phyloP scores from a whole-genome alignment of 2,329 filamentous ascomycete species.

The Sporothrix luriei region DNA sequence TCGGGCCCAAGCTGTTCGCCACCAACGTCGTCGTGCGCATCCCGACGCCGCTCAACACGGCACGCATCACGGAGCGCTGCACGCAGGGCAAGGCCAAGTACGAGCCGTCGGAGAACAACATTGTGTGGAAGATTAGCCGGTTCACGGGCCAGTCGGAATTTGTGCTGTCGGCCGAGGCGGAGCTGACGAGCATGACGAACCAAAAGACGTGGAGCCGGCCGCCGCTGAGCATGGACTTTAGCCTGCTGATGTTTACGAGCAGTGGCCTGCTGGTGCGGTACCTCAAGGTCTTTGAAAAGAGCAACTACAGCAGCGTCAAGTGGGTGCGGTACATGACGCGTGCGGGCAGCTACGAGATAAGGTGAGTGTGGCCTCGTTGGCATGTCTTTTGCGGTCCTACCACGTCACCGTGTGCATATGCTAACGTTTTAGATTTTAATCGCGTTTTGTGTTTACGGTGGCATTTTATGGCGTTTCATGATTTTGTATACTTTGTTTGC shows the following conservation, averaged over 20 bases:
- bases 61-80: constrained; percentile 87
- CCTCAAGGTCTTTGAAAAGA: constrained; percentile 98
- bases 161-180: constrained; percentile 90
- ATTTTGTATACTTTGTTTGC: neutral
- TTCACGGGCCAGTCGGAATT: constrained; percentile 98
- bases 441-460: neutral
- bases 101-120: constrained; percentile 96
- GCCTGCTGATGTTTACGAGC: constrained; percentile 96
- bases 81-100: constrained; percentile 98
- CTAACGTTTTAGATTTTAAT: constrained; percentile 1
- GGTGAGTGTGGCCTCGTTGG: constrained; percentile 52
- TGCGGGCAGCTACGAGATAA: constrained; percentile 95
- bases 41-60: constrained; percentile 94
- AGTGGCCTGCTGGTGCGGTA: constrained; percentile 90
- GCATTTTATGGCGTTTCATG: constrained; percentile 29
- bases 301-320: constrained; percentile 97
- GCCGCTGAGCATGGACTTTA: constrained; percentile 88
- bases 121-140: constrained; percentile 98
- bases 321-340: constrained; percentile 99
- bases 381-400: too few relatives aligned
- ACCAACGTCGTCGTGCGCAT: constrained; percentile 95
- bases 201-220: constrained; percentile 96
- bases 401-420: neutral
- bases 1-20: constrained; percentile 92
- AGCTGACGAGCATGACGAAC: constrained; percentile 94